Conservation (phyloP, 2,329 filamentous ascomycete species). For the Cucurbitaria berberidis region DNA sequence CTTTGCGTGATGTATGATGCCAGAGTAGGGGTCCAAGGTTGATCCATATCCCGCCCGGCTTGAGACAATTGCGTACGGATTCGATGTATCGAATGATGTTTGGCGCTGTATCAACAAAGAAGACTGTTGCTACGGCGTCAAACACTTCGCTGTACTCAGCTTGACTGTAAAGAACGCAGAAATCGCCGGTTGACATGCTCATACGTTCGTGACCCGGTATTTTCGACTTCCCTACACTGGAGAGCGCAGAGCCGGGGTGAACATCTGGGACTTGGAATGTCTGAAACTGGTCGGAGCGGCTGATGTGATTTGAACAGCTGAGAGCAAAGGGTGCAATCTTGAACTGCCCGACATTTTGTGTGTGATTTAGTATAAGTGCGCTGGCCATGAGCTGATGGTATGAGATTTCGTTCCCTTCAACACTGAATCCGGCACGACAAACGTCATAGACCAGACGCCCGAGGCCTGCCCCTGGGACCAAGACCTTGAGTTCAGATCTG, state of each 20-base stretch:
- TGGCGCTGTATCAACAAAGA: constrained; percentile 96
- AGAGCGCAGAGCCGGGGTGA: constrained; percentile 49
- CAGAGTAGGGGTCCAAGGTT: constrained; percentile 92
- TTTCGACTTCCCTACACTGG: constrained; percentile 21
- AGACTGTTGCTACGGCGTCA: constrained; percentile 86
- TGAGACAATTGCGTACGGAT: constrained; percentile 78
- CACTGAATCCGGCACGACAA: constrained; percentile 71
- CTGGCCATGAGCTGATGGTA: constrained; percentile 95
- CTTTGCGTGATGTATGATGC: constrained; percentile 82
- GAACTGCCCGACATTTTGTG: constrained; percentile 65
- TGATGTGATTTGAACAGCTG: constrained; percentile 84
- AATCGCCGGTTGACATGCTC: constrained; percentile 93
- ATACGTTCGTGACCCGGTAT: constrained; percentile 67
- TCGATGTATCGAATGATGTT: constrained; percentile 91
- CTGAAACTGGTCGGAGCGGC: constrained; percentile 75
- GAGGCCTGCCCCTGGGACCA: constrained; percentile 89
- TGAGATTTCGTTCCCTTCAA: constrained; percentile 92
- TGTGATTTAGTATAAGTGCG: constrained; percentile 74
- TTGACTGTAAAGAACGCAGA: constrained; percentile 81
- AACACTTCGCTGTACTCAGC: constrained; percentile 67
- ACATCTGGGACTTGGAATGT: constrained; percentile 80
- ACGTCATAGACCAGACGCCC: constrained; percentile 90
- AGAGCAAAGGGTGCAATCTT: constrained; percentile 85
- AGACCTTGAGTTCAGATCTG: constrained; percentile 63
- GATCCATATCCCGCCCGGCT: constrained; percentile 78